Evolutionary conservation across 2,329 filamentous ascomycete species (phyloP).

Genomic region (Colletotrichum liriopes): DNA sequence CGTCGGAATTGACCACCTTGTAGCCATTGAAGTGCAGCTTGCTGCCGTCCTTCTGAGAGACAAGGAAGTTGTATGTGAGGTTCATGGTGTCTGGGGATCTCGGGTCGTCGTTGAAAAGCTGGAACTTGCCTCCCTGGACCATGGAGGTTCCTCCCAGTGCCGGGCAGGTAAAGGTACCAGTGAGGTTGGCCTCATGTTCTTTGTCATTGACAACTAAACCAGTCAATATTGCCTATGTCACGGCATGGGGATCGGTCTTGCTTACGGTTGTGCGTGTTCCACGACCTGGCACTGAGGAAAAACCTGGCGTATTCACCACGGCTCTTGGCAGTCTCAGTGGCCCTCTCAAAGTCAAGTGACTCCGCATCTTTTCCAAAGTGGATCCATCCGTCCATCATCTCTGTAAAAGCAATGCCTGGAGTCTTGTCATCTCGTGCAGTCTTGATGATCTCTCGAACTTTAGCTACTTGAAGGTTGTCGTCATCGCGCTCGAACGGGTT

Average conservation of each 20-base stretch:
- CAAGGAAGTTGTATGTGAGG: slow-evolving; percentile 75
- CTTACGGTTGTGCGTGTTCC: slow-evolving; percentile 59
- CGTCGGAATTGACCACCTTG: slow-evolving; percentile 74
- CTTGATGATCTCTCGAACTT: slow-evolving; percentile 56
- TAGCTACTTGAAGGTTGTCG: slow-evolving; percentile 55
- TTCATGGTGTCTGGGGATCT: slow-evolving; percentile 71
- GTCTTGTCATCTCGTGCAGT: slow-evolving; percentile 61
- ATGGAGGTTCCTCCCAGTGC: slow-evolving; percentile 71
- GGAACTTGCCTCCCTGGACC: slow-evolving; percentile 71
- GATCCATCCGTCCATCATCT: slow-evolving; percentile 76
- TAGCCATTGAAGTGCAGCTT: slow-evolving; percentile 73
- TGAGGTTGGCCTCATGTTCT: slow-evolving; percentile 68
- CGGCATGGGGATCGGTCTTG: fast-evolving
- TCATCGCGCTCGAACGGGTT: slow-evolving; percentile 47
- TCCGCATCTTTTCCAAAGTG: slow-evolving; percentile 62
- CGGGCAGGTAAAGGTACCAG: slow-evolving; percentile 72
- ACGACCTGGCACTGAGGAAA: slow-evolving; percentile 71
- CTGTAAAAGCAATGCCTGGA: slow-evolving; percentile 72
- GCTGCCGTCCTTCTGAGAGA: slow-evolving; percentile 66
- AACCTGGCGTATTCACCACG: slow-evolving; percentile 70
- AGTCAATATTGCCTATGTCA: slow-evolving; percentile 38
- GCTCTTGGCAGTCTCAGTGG: slow-evolving; percentile 65
- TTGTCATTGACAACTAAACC: slow-evolving; percentile 60
- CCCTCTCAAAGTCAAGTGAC: slow-evolving; percentile 66
- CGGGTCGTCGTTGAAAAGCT: slow-evolving; percentile 70